Base-by-base conservation (phyloP, 23 red algal species). In the Gracilariopsis chorda region DNA sequence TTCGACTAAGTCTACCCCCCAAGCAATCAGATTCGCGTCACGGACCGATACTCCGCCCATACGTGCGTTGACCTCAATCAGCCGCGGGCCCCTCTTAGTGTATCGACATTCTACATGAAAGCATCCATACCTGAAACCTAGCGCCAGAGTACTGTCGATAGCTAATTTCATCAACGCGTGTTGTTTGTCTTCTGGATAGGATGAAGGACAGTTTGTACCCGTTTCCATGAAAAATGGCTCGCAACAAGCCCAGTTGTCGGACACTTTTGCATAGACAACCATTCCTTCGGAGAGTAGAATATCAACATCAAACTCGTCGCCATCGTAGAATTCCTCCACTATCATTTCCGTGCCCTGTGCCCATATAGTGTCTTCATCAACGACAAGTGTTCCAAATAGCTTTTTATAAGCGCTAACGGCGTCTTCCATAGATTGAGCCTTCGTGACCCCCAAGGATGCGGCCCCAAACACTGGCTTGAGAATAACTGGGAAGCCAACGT, bases 261-360 rank as follows among this genome's bases (percentile, higher is more conserved):
- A 94, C 39, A 98, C 78, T 40, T 78, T 88, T 0, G 57, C 82
- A 68, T 98, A 98, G 21, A 98, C 96, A 47, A 88, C 80, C 34
- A 75, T 78, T 25, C 96, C 93, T 23, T 95, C 68, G 24, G 91
- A 98, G 40, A 98, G 86, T 3, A 98, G 48, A 32, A 95, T 51
- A 73, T 98, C 96, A 46, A 95, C 81, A 78, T 98, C 96, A 90
- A 98, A 98, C 63, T 98, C 96, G 39, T 98, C 96, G 1, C 96
- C 96, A 51, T 98, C 96, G 55, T 98, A 98, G 39, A 68, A 98
- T 87, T 98, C 96, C 61, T 98, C 96, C 19, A 95, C 34, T 49
- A 98, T 48, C 88, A 98, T 61, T 51, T 98, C 96, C 20, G 86
- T 98, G 13, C 96, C 96, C 86, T 98, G 96, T 4, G 90, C 80